Evolutionary conservation across 352 stramenopile species (phyloP).

Genomic region (Pythium utonaiense): DNA sequence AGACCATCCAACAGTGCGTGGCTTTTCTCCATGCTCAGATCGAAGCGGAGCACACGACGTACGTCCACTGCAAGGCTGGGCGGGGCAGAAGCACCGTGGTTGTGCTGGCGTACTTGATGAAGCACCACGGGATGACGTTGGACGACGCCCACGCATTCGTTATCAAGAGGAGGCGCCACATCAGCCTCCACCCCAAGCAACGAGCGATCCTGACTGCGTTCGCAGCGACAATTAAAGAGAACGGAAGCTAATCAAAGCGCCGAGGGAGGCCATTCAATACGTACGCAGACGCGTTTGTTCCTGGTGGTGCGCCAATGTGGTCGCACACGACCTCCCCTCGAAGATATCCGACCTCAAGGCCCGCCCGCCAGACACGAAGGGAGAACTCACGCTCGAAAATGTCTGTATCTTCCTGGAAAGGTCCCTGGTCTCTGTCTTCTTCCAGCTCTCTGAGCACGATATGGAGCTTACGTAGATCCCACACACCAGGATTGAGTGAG

Average conservation of each 20-base stretch:
- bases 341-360: constrained; percentile 31
- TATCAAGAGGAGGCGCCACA: constrained; percentile 50
- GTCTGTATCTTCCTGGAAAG: constrained; percentile 27
- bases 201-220: constrained; percentile 44
- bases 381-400: constrained; percentile 38
- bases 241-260: constrained; percentile 24
- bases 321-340: neutral
- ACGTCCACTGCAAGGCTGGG: constrained; percentile 82
- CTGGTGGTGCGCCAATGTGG: constrained; percentile 31
- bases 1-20: constrained; percentile 55
- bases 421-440: neutral
- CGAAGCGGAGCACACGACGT: constrained; percentile 49
- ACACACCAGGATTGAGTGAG: constrained; percentile 56
- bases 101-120: constrained; percentile 68
- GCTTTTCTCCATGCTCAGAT: constrained; percentile 64
- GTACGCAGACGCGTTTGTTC: constrained; percentile 38
- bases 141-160: constrained; percentile 56
- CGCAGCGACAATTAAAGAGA: constrained; percentile 2
- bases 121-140: constrained; percentile 49
- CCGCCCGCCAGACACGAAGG: constrained; percentile 28
- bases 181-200: constrained; percentile 65
- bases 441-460: neutral
- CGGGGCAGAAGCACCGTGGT: constrained; percentile 71
- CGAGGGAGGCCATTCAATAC: constrained; percentile 39
- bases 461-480: constrained; percentile 30